phyloP scores from a whole-genome alignment of 306 rosid genomes.

The Phaseolus lunatus region DNA sequence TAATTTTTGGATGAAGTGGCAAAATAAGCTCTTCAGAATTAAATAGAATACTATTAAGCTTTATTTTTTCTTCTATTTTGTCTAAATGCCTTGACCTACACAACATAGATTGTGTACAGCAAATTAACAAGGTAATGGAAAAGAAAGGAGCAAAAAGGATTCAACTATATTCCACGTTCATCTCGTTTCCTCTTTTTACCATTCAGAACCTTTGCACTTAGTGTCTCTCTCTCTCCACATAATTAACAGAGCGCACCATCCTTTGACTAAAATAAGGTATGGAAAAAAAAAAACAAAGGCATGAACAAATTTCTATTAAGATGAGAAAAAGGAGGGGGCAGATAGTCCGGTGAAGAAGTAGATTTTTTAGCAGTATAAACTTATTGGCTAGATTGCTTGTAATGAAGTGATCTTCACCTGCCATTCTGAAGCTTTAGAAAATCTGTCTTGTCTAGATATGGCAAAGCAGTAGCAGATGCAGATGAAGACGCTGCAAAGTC shows the following conservation, averaged over 20 bases:
- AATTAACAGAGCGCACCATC: constrained; percentile 15
- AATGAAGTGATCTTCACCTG: constrained; percentile 56
- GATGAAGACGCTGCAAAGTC: constrained; percentile 78
- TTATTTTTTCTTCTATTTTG: background rate
- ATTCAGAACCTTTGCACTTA: constrained; percentile 8
- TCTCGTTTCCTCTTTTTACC: constrained; percentile 32
- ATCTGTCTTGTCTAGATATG: constrained; percentile 71
- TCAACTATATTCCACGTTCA: background rate
- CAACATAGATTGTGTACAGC: background rate
- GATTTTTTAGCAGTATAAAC: background rate
- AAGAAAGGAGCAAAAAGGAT: background rate
- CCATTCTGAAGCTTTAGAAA: constrained; percentile 92
- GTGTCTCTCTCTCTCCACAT: constrained; percentile 2
- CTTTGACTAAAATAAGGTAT: constrained; percentile 3
- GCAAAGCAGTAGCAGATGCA: constrained; percentile 61
- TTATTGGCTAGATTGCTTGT: constrained; percentile 16
- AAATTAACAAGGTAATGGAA: background rate
- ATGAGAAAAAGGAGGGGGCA: background rate
- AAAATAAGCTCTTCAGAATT: background rate
- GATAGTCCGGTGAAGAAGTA: background rate
- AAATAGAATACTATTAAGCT: background rate
- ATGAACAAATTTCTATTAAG: constrained; percentile 25
- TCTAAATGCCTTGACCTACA: constrained; percentile 5
- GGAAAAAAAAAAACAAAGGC: constrained; percentile 2
- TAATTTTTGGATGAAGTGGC: constrained; percentile 6